These are phyloP conservation scores for Ceratocystiopsis minuta DNA, from an alignment of 2,329 filamentous ascomycete species.

Conservation along the genomic window DNA sequence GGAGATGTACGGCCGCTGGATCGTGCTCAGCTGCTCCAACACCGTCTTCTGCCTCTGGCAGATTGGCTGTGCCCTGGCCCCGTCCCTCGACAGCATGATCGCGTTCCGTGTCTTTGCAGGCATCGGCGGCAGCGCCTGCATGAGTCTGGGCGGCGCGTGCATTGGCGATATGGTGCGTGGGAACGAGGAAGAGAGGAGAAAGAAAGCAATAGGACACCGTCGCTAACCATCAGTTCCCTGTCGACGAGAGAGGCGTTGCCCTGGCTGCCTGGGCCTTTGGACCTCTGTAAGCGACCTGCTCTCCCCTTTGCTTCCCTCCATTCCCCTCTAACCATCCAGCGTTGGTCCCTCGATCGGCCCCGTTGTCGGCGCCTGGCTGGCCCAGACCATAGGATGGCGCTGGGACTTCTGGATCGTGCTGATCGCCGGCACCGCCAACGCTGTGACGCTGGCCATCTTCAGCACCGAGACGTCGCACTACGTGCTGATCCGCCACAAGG, in stretches of 20 bases:
- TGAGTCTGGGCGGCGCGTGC: slow-evolving; percentile 8
- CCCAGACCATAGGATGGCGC: slow-evolving; percentile 22
- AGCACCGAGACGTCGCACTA: slow-evolving; percentile 29
- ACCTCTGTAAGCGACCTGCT: slow-evolving; percentile 10
- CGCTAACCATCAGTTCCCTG: slow-evolving; percentile 9
- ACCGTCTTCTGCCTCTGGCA: slow-evolving; percentile 42
- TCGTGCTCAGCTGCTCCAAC: slow-evolving; percentile 60
- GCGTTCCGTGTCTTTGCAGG: slow-evolving; percentile 10
- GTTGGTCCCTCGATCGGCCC: slow-evolving; percentile 26
- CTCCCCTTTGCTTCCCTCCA: not conserved
- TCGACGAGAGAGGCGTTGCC: slow-evolving; percentile 36
- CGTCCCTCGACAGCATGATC: slow-evolving; percentile 24
- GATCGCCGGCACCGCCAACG: slow-evolving; percentile 22
- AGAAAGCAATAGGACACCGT: not conserved
- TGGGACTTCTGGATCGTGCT: slow-evolving; percentile 30
- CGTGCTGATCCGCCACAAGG: slow-evolving; percentile 33
- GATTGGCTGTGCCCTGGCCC: slow-evolving; percentile 47
- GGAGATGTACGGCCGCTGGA: slow-evolving; percentile 17
- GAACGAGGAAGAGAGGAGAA: not conserved
- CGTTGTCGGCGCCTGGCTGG: slow-evolving; percentile 30
- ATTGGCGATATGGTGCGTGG: slow-evolving; percentile 6
- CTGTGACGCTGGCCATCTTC: slow-evolving; percentile 21
- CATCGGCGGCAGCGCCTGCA: slow-evolving; percentile 7
- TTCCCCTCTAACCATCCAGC: not conserved
- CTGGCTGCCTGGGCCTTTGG: slow-evolving; percentile 29